Percentiles rank a stretch among this genome's conserved stretches.
Conservation (phyloP, 495 filamentous ascomycete genomes). For the Tuber melanosporum region DNA sequence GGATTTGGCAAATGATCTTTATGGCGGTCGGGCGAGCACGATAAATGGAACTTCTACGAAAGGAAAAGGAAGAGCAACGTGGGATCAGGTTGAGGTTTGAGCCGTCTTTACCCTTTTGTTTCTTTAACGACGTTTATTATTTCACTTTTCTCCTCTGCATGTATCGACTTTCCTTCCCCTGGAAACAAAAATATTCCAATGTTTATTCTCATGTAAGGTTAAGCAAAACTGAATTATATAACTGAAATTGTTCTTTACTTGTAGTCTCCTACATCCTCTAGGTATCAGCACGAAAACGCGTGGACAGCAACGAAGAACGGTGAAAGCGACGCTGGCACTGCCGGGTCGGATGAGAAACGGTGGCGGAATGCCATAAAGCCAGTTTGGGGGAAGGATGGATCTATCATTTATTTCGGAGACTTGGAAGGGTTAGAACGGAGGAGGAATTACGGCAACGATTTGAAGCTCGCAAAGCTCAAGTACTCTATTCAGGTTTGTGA, state of each 20-base stretch:
- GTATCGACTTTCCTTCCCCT: conserved; percentile 38
- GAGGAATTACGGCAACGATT: conserved; percentile 22
- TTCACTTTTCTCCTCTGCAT: conserved; percentile 28
- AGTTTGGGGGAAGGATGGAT: conserved; percentile 69
- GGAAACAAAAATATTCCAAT: conserved; percentile 30
- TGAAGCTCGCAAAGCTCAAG: conserved; percentile 34
- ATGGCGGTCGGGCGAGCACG: conserved; percentile 21
- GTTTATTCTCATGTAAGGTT: conserved; percentile 50
- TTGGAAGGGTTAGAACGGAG: conserved; percentile 32
- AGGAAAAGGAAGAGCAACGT: conserved; percentile 50
- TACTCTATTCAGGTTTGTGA: conserved; percentile 31
- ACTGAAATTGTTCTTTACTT: conserved; percentile 49
- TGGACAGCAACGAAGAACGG: conserved; percentile 20
- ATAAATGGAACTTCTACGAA: conserved; percentile 43
- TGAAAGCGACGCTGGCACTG: conserved; percentile 7
- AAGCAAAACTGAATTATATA: conserved; percentile 42
- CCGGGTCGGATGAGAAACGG: conserved; percentile 45
- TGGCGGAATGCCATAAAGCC: conserved; percentile 48
- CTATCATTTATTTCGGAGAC: conserved; percentile 55
- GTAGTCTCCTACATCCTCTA: conserved; percentile 64
- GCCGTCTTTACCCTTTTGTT: conserved; percentile 44
- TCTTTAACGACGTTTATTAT: conserved; percentile 34
- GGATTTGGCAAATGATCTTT: conserved; percentile 41
- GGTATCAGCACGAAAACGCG: conserved; percentile 15
- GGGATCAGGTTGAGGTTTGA: conserved; percentile 71